Conservation (phyloP, 352 stramenopile species). For the Pythium oligandrum region DNA sequence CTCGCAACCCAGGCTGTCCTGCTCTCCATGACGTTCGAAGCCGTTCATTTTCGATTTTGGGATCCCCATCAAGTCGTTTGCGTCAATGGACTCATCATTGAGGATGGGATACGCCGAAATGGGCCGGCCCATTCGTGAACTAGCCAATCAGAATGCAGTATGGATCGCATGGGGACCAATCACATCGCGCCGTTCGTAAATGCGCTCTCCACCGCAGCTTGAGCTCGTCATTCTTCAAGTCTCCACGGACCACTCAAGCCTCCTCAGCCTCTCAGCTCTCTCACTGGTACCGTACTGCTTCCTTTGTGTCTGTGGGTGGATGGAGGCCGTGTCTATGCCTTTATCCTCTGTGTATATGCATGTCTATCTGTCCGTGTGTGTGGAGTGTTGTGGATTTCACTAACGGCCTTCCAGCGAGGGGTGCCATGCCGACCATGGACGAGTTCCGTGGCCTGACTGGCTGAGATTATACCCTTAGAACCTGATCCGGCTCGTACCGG, state of each 20-base stretch:
- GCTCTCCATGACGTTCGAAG: too few species aligned
- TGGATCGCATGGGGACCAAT: too few species aligned
- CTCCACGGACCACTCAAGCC: conserved; percentile 4
- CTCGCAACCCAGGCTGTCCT: too few species aligned
- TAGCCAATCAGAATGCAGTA: too few species aligned
- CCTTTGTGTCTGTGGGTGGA: conserved; percentile 2
- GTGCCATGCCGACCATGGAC: conserved; percentile 42
- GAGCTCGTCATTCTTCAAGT: too few species aligned
- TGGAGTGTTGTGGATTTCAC: conserved; percentile 16
- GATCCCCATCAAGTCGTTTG: too few species aligned
- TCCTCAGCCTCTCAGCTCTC: not conserved
- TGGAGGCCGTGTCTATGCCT: not conserved
- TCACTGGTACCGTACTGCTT: conserved; percentile 5
- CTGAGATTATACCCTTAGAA: conserved; percentile 70
- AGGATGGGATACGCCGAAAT: too few species aligned
- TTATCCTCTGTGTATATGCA: conserved; percentile 1
- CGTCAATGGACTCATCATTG: too few species aligned
- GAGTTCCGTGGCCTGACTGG: conserved; percentile 41
- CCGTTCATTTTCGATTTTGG: too few species aligned
- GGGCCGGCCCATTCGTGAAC: too few species aligned
- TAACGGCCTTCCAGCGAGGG: conserved; percentile 50
- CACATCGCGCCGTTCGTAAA: too few species aligned
- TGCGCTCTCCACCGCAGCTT: too few species aligned
- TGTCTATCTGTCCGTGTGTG: not conserved
- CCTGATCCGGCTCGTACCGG: conserved; percentile 63